Evolutionary conservation across 768 basidiomycete species (phyloP).

Genomic region (Holtermannia corniformis): DNA sequence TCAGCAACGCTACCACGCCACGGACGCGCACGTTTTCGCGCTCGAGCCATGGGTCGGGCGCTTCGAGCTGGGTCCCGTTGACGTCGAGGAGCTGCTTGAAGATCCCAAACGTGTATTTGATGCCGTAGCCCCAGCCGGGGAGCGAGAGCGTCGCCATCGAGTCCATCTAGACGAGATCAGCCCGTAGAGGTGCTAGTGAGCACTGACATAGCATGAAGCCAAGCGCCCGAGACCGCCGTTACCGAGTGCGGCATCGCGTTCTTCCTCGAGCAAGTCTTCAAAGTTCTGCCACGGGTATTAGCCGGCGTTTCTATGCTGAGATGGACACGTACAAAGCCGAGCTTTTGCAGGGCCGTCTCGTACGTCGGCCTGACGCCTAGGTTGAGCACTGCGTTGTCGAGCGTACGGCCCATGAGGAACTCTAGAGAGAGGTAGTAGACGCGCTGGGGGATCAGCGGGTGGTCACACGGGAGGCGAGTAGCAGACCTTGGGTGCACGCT

Average conservation of each 20-base stretch:
- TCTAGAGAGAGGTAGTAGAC: constrained; percentile 89
- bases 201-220: constrained; percentile 81
- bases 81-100: constrained; percentile 78
- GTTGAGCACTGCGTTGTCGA: constrained; percentile 70
- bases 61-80: constrained; percentile 43
- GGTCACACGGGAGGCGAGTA: too few relatives aligned
- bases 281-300: constrained; percentile 45
- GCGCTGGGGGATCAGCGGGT: too few relatives aligned
- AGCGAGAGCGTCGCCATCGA: constrained; percentile 82
- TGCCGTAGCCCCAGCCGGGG: constrained; percentile 90
- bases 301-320: neutral
- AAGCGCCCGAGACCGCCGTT: constrained; percentile 93
- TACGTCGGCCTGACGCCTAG: constrained; percentile 73
- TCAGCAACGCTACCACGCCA: neutral
- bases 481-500: constrained; percentile 33
- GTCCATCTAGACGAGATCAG: constrained; percentile 45
- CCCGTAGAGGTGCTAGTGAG: neutral
- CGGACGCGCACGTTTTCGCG: constrained; percentile 25
- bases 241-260: constrained; percentile 88
- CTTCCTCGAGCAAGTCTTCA: constrained; percentile 75
- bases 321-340: constrained; percentile 56
- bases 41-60: constrained; percentile 46
- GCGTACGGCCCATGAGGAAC: constrained; percentile 48
- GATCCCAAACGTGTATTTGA: constrained; percentile 86
- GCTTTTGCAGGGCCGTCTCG: constrained; percentile 54